Percentiles rank a stretch among this genome's conserved stretches.
phyloP scores from a whole-genome alignment of 2,329 filamentous ascomycete species.

The Aspergillus spinulosporus region DNA sequence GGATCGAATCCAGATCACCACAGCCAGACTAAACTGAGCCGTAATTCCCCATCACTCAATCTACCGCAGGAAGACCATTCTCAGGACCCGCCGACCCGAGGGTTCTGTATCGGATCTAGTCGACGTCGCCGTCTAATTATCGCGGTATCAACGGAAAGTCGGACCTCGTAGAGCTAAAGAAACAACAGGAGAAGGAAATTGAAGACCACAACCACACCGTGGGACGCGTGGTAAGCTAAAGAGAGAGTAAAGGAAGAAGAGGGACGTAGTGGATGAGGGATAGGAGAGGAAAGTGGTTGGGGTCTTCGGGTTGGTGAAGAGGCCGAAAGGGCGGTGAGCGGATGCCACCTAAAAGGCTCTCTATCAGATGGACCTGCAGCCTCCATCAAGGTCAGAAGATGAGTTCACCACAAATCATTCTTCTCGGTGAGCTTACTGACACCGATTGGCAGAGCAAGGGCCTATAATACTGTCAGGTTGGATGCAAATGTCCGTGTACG shows the following conservation, averaged over 20 bases:
- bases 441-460: constrained; percentile 7
- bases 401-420: constrained; percentile 1
- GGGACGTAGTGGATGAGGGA: constrained; percentile 18
- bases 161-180: background rate
- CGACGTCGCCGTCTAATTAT: background rate
- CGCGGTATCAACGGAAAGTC: background rate
- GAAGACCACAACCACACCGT: constrained; percentile 4
- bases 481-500: constrained; percentile 14
- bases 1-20: constrained; percentile 14
- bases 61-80: constrained; percentile 28
- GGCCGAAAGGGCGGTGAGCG: constrained; percentile 14
- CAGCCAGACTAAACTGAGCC: constrained; percentile 33
- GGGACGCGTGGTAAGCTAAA: constrained; percentile 13
- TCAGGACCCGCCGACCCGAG: constrained; percentile 11
- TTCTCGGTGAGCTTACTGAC: background rate
- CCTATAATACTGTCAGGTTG: constrained; percentile 7
- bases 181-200: constrained; percentile 10
- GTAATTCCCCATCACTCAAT: constrained; percentile 38
- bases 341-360: constrained; percentile 3
- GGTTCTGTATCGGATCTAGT: constrained; percentile 10
- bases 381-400: constrained; percentile 17
- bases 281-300: constrained; percentile 7
- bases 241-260: constrained; percentile 9
- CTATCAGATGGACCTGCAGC: constrained; percentile 19
- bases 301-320: constrained; percentile 5